Base-by-base conservation (phyloP, 148 eudicot species). In the Camellia japonica region DNA sequence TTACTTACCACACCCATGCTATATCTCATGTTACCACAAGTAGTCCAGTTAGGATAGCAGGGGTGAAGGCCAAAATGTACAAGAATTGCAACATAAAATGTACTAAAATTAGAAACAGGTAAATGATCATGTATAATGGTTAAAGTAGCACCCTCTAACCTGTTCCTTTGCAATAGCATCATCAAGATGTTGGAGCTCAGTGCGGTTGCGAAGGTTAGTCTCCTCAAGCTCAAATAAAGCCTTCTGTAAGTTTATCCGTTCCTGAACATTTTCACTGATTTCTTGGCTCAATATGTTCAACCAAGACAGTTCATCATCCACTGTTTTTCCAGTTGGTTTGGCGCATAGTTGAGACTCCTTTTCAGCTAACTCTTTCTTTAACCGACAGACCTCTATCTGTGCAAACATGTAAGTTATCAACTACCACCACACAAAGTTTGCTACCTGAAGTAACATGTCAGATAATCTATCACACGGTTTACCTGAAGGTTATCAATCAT, bases 401-500 rank as follows among this genome's bases (percentile, higher is more conserved):
- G 75, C 30, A 69, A 73, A 55, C 59, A 71, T 46, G 76, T 38
- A 59, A 38, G 12, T 72, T 52, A 16, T 23, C 72, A 80, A 71
- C 38, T 74, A 63, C 73, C 72, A 43, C 49, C 44, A 41, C 58
- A 54, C 43, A 75, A 12, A 18, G 65, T 18, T 52, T 38, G 9
- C 19, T 58, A 76, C 44, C 67, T 49, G 38, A 86, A 85, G 46
- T 52, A 38, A 61, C 15, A 67, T 20, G 8, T 23, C n/a, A 14
- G 30, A 59, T 49, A 41, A 60, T 14, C 54, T 67, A 81, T 60
- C 41, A 75, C 47, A 60, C 54, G 16, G 81, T 47, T 84, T 75
- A 93, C 97, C 92, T 93, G 95, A 80, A 93, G 97, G 79, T 82
- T 85, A 81, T 91, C 93, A 74, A 93, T 93, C 91, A 93, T 93